Conservation (phyloP, 1,139 yeast genomes). For the Magnusiomyces magnusii region DNA sequence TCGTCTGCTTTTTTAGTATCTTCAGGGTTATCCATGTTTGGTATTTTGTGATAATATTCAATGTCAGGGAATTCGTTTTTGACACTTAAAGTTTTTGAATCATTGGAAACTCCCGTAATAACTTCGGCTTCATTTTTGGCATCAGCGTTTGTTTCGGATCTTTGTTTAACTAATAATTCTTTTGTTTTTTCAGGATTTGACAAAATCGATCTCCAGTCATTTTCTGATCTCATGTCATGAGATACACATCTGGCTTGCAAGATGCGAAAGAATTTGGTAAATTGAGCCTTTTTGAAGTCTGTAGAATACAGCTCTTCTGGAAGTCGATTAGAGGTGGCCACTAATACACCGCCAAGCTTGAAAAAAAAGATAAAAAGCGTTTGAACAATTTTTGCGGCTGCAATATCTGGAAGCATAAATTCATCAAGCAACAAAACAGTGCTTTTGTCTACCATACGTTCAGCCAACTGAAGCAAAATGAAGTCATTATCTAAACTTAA, state of each 20-base stretch:
- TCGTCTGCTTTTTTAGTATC: slow-evolving; percentile 24
- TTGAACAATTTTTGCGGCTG: slow-evolving; percentile 61
- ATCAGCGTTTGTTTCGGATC: slow-evolving; percentile 1
- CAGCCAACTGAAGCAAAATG: slow-evolving; percentile 58
- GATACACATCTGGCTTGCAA: slow-evolving; percentile 55
- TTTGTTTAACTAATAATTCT: slow-evolving; percentile 5
- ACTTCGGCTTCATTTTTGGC: not conserved
- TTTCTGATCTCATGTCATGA: slow-evolving; percentile 52
- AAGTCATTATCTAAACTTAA: slow-evolving; percentile 49
- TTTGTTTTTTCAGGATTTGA: slow-evolving; percentile 31
- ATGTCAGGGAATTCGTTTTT: slow-evolving; percentile 2
- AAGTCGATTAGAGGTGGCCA: slow-evolving; percentile 63
- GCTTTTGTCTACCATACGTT: slow-evolving; percentile 50
- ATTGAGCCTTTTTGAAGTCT: slow-evolving; percentile 52
- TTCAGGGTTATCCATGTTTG: not conserved
- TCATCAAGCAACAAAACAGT: slow-evolving; percentile 62
- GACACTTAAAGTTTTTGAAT: not conserved
- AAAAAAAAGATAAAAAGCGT: slow-evolving; percentile 60
- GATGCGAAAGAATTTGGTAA: slow-evolving; percentile 49
- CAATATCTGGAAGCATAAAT: slow-evolving; percentile 66
- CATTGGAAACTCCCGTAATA: not conserved
- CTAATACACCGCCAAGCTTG: slow-evolving; percentile 64
- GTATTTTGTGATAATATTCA: slow-evolving; percentile 10
- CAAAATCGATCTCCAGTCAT: slow-evolving; percentile 46
- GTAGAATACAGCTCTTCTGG: slow-evolving; percentile 63